phyloP scores from a whole-genome alignment of 164 flowering plant genomes.

The Nymphaea thermarum region DNA sequence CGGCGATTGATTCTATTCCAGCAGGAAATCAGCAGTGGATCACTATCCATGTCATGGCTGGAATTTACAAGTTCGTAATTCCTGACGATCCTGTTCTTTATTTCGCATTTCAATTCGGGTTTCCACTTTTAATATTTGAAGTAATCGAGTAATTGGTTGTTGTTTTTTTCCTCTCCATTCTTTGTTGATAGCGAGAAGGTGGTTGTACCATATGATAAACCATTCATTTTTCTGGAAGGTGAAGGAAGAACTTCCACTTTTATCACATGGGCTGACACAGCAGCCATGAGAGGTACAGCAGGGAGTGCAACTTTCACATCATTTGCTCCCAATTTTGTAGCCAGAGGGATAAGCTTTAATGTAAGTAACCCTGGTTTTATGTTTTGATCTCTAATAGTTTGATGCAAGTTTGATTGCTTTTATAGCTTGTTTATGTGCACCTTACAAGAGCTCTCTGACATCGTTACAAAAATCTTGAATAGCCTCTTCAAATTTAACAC shows the following conservation, averaged over 20 bases:
- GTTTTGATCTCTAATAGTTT: no score
- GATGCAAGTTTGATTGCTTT: no score
- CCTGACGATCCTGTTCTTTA: not conserved
- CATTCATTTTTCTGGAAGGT: constrained; percentile 35
- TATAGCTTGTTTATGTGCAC: no score
- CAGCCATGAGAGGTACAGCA: not conserved
- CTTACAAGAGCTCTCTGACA: no score
- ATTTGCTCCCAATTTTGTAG: constrained; percentile 33
- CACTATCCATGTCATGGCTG: constrained; percentile 8
- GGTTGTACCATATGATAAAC: constrained; percentile 25
- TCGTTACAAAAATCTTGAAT: not conserved
- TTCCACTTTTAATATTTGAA: not conserved
- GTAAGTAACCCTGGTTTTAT: constrained; percentile 9
- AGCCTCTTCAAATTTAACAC: not conserved
- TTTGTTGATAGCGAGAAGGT: constrained; percentile 34
- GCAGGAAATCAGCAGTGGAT: constrained; percentile 14
- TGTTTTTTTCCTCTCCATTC: not conserved
- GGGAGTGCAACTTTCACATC: constrained; percentile 31
- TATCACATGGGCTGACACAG: constrained; percentile 31
- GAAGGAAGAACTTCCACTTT: constrained; percentile 16
- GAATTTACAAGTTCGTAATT: constrained; percentile 11
- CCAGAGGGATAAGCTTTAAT: constrained; percentile 25
- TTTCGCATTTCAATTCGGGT: not conserved
- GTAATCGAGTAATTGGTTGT: not conserved
- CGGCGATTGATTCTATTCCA: constrained; percentile 23